Evolutionary conservation across 768 basidiomycete genomes (phyloP), one percentile per base, ranked within the genome.

Genomic region (Asterophora lycoperdoides): DNA sequence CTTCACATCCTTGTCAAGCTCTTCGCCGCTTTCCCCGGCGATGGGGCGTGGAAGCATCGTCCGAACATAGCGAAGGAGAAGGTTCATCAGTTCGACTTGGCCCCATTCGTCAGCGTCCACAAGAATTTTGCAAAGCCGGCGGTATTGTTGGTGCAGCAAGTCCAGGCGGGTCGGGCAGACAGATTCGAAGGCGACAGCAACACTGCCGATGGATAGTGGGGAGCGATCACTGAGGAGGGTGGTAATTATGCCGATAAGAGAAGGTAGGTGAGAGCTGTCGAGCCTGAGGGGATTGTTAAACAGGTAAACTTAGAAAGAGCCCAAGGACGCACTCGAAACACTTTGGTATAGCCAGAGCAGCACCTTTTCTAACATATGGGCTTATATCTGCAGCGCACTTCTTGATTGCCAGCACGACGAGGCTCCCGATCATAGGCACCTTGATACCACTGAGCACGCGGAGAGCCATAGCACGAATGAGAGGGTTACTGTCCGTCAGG

Each of bases 21-120:
- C 84, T 50, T 81, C 79, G 11, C 53, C 58, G 7, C 63, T 66
- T 4, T 59, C 63, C 8, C 66, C 62, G 15, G 66, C 56, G 1
- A 64, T 65, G 8, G 90, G 85, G 53, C 83, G 73, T 1, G 80
- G 77, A 28, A 96, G 74, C 91, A 95, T 94, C 0, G 77, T 79
- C 43, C 94, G 72, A 2, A 81, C 89, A 62, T 99, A 99, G 50
- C 89, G 73, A 47, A 84, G 67, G 28, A 99, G 75, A 11, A 98
- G 73, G 37, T 84, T 78, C 52, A 95, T 73, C 15, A 93, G 65
- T 39, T 84, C 80, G 5, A 87, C 80, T 65, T 97, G 96, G 0
- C 93, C 93, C 96, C 96, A 99, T 64, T 96, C 95, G 58, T 99
- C 96, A 4, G 86, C 84, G 58, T 99, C 93, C 29, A 92, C 76